Evolutionary conservation across 176 grass and related monocot genomes (phyloP), one percentile per base, ranked within the genome.

Genomic region (Oryza brachyantha): DNA sequence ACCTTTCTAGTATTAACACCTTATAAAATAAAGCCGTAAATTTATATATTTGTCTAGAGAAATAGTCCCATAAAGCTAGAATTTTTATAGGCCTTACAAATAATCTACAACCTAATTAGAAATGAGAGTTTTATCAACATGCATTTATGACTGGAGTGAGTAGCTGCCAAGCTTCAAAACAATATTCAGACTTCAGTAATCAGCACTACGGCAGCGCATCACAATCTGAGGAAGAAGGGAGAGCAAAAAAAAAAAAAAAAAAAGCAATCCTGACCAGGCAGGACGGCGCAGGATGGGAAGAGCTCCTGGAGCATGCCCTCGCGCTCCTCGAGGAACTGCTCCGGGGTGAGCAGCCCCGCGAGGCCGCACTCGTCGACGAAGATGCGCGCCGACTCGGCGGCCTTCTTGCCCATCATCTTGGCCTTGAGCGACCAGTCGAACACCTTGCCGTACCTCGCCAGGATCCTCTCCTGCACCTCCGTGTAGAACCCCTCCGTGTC

Each of bases 381-480:
- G 79, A 92, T 97, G 58, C 61, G 86, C 13, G 91, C 94, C 13
- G 94, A 94, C 66, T 97, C 94, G 0, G 39, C 28, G 16, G 89
- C 86, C 89, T 91, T 97, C 85, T 91, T 97, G 66, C 94, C 94
- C 94, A 97, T 97, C 91, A 97, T 86, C 91, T 94, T 93, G 29
- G 92, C 92, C 88, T 98, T 94, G 54, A 98, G 86, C n/a, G 87
- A 82, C 95, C 95, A 98, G 55, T 98, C 90, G 43, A 98, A 98
- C 62, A 79, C 89, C 87, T 94, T 97, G 48, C 90, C 92, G 58
- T 86, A 98, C 83, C 90, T 86, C 45, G 81, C 90, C 0, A 94
- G 81, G 84, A 98, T 98, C 90, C 81, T 94, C 83, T 94, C 87
- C 92, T 94, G 92, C 76, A 94, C 90, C 83, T 92, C 81, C 61